These are phyloP conservation scores for Ophiocordyceps sinensis DNA, from an alignment of 2,329 filamentous ascomycete genomes.

Conservation along the genomic window DNA sequence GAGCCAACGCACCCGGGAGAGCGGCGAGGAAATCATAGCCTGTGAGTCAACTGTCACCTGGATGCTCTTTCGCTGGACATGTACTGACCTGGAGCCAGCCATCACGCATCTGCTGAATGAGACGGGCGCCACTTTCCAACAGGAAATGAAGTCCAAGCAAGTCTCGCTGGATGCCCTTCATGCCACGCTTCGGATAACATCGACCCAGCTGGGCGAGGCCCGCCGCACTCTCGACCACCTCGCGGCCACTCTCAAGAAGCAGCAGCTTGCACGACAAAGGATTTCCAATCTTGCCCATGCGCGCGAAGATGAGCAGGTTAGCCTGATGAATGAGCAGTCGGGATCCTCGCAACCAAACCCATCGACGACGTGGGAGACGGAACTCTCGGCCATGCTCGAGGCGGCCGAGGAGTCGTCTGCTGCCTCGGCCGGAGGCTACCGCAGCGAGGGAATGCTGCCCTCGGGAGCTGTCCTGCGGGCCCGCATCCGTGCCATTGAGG, in stretches of 20 bases:
- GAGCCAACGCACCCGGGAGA: slow-evolving; percentile 49
- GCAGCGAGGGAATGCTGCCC: slow-evolving; percentile 34
- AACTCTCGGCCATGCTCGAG: slow-evolving; percentile 33
- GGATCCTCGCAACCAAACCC: slow-evolving; percentile 27
- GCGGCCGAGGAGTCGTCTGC: slow-evolving; percentile 21
- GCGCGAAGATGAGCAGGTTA: slow-evolving; percentile 52
- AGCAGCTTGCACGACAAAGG: slow-evolving; percentile 53
- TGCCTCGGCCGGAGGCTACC: slow-evolving; percentile 19
- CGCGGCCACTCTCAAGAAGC: slow-evolving; percentile 48
- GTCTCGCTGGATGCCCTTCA: slow-evolving; percentile 71
- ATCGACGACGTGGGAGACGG: slow-evolving; percentile 37
- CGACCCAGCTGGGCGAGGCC: slow-evolving; percentile 63
- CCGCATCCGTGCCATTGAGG: slow-evolving; percentile 53
- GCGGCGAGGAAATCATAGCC: slow-evolving; percentile 63
- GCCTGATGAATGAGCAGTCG: slow-evolving; percentile 25
- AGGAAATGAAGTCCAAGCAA: slow-evolving; percentile 73
- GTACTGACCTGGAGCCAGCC: slow-evolving; percentile 28
- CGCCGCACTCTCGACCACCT: slow-evolving; percentile 59
- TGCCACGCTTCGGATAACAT: slow-evolving; percentile 64
- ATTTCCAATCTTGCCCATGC: slow-evolving; percentile 66
- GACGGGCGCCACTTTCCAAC: slow-evolving; percentile 64
- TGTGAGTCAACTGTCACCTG: slow-evolving; percentile 37
- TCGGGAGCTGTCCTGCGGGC: slow-evolving; percentile 47
- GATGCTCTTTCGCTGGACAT: not conserved
- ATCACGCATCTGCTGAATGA: slow-evolving; percentile 73